A percentile compares a stretch with the other conserved stretches of the same genome.
Evolutionary conservation across 495 filamentous ascomycete species (phyloP).

Genomic region (Talaromyces ruber): DNA sequence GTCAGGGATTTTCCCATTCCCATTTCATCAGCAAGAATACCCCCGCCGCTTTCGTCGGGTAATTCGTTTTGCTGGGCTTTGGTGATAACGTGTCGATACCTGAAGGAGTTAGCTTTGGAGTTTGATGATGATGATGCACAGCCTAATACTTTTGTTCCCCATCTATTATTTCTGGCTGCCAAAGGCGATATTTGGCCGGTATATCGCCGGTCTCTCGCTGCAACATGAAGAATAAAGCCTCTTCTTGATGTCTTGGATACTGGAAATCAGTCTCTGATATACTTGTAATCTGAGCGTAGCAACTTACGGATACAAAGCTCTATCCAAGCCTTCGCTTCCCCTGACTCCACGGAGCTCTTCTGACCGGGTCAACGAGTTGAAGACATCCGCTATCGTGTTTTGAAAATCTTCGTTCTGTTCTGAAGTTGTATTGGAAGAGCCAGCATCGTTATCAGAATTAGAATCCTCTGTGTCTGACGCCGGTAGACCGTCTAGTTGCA

Average conservation of each 20-base stretch:
- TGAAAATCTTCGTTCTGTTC: constrained; percentile 1
- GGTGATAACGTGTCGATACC: neutral
- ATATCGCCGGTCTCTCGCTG: neutral
- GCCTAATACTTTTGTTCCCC: neutral
- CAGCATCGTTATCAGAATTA: neutral
- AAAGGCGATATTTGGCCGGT: neutral
- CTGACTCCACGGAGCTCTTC: neutral
- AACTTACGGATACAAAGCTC: constrained; percentile 2
- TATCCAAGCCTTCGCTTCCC: constrained; percentile 1
- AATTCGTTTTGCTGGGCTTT: constrained; percentile 44
- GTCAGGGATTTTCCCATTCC: constrained; percentile 19
- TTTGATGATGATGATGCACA: too few species aligned
- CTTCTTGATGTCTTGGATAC: constrained; percentile 5
- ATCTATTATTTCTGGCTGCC: neutral
- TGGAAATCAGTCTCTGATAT: neutral
- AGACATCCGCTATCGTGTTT: neutral
- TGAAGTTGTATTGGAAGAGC: neutral
- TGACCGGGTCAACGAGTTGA: neutral
- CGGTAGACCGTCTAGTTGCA: neutral
- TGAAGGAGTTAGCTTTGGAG: neutral
- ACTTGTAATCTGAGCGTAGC: neutral
- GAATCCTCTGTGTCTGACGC: neutral
- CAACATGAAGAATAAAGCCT: constrained; percentile 5
- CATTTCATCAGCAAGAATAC: constrained; percentile 18
- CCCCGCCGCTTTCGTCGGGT: constrained; percentile 51